phyloP scores from a whole-genome alignment of 2,329 filamentous ascomycete species.

The Pseudocercospora eumusae region DNA sequence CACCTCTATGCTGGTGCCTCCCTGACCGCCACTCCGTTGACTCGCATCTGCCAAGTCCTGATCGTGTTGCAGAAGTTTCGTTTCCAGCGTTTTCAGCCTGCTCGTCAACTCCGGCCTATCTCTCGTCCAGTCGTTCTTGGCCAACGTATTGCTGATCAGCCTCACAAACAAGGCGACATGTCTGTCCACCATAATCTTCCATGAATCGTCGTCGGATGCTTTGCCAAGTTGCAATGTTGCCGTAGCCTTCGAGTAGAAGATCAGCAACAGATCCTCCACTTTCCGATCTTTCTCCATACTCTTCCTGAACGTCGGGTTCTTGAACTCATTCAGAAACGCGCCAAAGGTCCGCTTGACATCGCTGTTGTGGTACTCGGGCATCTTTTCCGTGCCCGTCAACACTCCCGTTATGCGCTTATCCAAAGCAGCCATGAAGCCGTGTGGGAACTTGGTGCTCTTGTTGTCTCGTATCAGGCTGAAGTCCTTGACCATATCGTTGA shows the following conservation, averaged over 20 bases:
- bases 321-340: constrained; percentile 90
- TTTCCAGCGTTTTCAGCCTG: constrained; percentile 79
- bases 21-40: constrained; percentile 58
- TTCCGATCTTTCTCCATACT: constrained; percentile 91
- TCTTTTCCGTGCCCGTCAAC: constrained; percentile 75
- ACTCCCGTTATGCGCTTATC: constrained; percentile 80
- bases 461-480: constrained; percentile 68
- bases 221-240: constrained; percentile 84
- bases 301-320: constrained; percentile 82
- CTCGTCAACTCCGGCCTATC: constrained; percentile 82
- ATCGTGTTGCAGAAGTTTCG: constrained; percentile 89
- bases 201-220: constrained; percentile 75
- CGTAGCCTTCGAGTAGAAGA: constrained; percentile 93
- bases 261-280: constrained; percentile 87
- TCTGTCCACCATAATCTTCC: constrained; percentile 88
- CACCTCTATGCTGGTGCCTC: constrained; percentile 73
- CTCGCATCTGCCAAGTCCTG: constrained; percentile 74
- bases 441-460: constrained; percentile 70
- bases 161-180: constrained; percentile 94
- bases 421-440: constrained; percentile 69
- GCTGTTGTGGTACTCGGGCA: constrained; percentile 88
- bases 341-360: constrained; percentile 91
- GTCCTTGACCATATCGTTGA: constrained; percentile 86
- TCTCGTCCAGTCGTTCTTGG: constrained; percentile 79
- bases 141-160: constrained; percentile 75